Percentiles rank a stretch among this genome's conserved stretches.
Conservation (phyloP, 306 rosid genomes). For the Cicer cuneatum region DNA sequence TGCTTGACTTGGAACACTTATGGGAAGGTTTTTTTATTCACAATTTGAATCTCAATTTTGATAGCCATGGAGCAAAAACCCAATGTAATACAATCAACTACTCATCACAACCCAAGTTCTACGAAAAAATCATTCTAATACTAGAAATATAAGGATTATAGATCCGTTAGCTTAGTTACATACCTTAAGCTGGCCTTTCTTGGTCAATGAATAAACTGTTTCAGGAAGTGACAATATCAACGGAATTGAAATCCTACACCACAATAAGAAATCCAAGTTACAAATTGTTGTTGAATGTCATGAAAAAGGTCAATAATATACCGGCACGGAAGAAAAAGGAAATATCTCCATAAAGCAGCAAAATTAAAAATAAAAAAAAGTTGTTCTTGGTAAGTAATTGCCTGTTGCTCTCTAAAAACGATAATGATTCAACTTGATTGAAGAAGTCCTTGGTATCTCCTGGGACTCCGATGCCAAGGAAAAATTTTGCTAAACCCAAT, state of each 20-base stretch:
- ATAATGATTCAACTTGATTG: constrained; percentile 84
- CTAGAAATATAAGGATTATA: constrained; percentile 20
- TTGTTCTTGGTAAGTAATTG: constrained; percentile 47
- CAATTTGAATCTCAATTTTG: background rate
- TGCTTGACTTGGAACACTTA: too few species aligned
- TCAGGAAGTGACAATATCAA: constrained; percentile 84
- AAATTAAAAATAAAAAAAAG: constrained; percentile 9
- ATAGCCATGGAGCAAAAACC: constrained; percentile 19
- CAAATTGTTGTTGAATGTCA: constrained; percentile 15
- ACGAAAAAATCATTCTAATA: background rate
- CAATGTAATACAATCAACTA: constrained; percentile 6
- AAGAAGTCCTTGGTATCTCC: constrained; percentile 90
- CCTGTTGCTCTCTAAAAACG: constrained; percentile 84
- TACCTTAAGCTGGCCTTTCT: constrained; percentile 83
- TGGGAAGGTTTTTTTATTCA: background rate
- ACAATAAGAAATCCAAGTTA: constrained; percentile 42
- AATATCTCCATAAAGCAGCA: constrained; percentile 19
- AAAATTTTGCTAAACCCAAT: constrained; percentile 91
- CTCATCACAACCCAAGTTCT: constrained; percentile 24
- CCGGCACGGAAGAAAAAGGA: constrained; percentile 17
- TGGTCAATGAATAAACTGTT: constrained; percentile 82
- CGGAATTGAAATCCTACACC: constrained; percentile 79
- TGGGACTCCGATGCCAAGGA: constrained; percentile 91
- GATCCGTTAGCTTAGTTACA: constrained; percentile 35
- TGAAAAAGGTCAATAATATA: constrained; percentile 1